Percentiles rank a stretch among this genome's conserved stretches.
phyloP scores from a whole-genome alignment of 2,329 filamentous ascomycete species.

The Pseudocercospora eumusae region DNA sequence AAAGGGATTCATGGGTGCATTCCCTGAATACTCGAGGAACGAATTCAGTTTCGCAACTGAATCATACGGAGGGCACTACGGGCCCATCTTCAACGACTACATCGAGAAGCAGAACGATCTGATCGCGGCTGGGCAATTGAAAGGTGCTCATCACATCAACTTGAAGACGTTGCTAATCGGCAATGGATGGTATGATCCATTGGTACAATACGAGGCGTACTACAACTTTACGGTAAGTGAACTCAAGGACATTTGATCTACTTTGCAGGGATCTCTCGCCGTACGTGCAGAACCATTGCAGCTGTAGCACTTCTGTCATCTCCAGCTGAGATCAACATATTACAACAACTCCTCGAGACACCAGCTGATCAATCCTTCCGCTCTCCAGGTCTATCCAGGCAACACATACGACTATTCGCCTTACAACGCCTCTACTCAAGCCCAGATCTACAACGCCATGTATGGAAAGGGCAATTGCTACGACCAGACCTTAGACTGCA shows the following conservation, averaged over 20 bases:
- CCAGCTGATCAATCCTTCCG: slow-evolving; percentile 40
- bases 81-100: slow-evolving; percentile 37
- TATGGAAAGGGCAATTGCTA: slow-evolving; percentile 64
- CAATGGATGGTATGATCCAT: slow-evolving; percentile 61
- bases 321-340: neutral
- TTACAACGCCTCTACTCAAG: slow-evolving; percentile 53
- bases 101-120: slow-evolving; percentile 38
- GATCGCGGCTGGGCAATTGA: slow-evolving; percentile 44
- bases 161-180: slow-evolving; percentile 43
- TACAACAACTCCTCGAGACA: slow-evolving; percentile 34
- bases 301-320: too few relatives aligned
- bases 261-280: too few relatives aligned
- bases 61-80: slow-evolving; percentile 38
- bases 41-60: slow-evolving; percentile 40
- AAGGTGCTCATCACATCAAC: slow-evolving; percentile 37
- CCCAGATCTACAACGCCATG: slow-evolving; percentile 59
- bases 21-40: slow-evolving; percentile 43
- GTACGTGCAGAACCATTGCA: too few relatives aligned
- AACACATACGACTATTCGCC: slow-evolving; percentile 55
- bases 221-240: slow-evolving; percentile 60
- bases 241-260: slow-evolving; percentile 45
- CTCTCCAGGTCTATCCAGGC: slow-evolving; percentile 25
- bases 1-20: slow-evolving; percentile 65
- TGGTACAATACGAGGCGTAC: slow-evolving; percentile 59
- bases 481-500: slow-evolving; percentile 59